Percentiles rank a stretch among this genome's conserved stretches.
phyloP scores from a whole-genome alignment of 169 alveolate species.

The Plasmodium berghei region DNA sequence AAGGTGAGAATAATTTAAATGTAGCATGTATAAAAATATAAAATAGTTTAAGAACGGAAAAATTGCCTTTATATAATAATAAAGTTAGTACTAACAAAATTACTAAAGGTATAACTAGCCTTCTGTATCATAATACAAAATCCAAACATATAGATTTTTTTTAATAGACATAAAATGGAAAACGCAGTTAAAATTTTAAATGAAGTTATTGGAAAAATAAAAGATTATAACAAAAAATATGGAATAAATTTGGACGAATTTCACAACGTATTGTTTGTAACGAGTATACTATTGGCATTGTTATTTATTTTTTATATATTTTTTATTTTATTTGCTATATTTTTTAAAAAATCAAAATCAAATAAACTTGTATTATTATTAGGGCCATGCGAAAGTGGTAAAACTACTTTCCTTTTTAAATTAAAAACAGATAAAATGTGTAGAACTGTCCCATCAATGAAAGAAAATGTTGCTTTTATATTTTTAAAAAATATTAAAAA shows the following conservation, averaged over 20 bases:
- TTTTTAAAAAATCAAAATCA: conserved; percentile 26
- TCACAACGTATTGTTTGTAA: conserved; percentile 52
- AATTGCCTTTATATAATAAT: no score
- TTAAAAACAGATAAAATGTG: conserved; percentile 55
- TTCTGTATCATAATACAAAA: no score
- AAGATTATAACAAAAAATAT: conserved; percentile 19
- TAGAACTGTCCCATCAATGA: conserved; percentile 66
- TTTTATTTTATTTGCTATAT: conserved; percentile 33
- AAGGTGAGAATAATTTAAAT: no score
- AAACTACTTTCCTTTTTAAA: conserved; percentile 51
- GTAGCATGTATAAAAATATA: no score
- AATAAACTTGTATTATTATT: conserved; percentile 45
- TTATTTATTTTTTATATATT: conserved; percentile 36
- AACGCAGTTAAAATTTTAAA: conserved; percentile 4
- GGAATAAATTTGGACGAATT: conserved; percentile 63
- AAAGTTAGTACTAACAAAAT: no score
- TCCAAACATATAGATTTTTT: no score
- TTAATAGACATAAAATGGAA: conserved; percentile 32
- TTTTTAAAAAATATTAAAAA: conserved; percentile 33
- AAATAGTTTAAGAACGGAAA: no score
- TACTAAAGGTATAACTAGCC: no score
- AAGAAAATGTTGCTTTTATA: conserved; percentile 58
- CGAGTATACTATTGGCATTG: conserved; percentile 22
- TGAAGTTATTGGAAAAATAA: conserved; percentile 10
- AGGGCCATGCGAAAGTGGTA: conserved; percentile 76